These are phyloP conservation scores for Pseudogymnoascus sp. DNA, from an alignment of 2,329 filamentous ascomycete genomes.

Conservation along the genomic window DNA sequence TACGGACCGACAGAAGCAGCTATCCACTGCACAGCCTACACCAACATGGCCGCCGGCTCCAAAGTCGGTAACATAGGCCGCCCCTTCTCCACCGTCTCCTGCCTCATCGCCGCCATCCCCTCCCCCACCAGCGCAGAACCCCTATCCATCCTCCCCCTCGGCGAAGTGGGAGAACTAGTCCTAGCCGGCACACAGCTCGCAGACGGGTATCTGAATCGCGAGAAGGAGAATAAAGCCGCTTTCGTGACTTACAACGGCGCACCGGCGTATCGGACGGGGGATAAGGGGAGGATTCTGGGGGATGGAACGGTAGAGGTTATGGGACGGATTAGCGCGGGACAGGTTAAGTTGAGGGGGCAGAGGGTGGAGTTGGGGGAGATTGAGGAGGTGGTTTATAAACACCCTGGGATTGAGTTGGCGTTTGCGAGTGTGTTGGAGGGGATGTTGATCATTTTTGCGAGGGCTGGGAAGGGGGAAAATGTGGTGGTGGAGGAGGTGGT, in stretches of 20 bases:
- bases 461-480: constrained; percentile 30
- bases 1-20: constrained; percentile 89
- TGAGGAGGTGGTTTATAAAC: constrained; percentile 58
- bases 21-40: constrained; percentile 78
- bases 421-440: constrained; percentile 59
- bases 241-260: constrained; percentile 44
- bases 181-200: constrained; percentile 76
- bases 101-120: constrained; percentile 24
- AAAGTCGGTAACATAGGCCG: constrained; percentile 63
- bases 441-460: constrained; percentile 59
- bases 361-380: constrained; percentile 73
- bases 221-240: constrained; percentile 60
- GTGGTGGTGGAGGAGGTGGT: constrained; percentile 39
- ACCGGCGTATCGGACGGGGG: neutral
- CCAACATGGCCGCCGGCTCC: constrained; percentile 46
- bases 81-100: constrained; percentile 64
- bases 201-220: constrained; percentile 70
- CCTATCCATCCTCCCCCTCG: constrained; percentile 23
- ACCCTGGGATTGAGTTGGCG: constrained; percentile 53
- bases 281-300: constrained; percentile 61
- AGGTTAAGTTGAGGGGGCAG: constrained; percentile 81
- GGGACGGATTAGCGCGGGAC: constrained; percentile 68
- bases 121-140: constrained; percentile 13
- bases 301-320: constrained; percentile 73
- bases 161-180: constrained; percentile 53